Evolutionary conservation across 352 stramenopile genomes (phyloP).

Genomic region (Phytopythium cucurbitacearum): DNA sequence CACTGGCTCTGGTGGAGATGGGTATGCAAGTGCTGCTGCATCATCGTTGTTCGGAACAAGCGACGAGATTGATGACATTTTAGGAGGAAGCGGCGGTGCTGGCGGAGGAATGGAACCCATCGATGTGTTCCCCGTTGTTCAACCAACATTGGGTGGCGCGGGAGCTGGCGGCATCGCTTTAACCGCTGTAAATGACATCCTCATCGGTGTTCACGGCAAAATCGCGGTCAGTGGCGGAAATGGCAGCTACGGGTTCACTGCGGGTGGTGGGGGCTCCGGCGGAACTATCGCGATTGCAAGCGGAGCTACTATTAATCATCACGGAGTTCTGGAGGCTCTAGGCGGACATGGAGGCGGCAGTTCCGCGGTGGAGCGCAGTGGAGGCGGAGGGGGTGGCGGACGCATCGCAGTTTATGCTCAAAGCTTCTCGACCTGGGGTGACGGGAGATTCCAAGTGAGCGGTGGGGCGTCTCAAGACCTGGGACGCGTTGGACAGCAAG

Average conservation of each 20-base stretch:
- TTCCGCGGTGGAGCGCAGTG: constrained; percentile 7
- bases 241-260: constrained; percentile 46
- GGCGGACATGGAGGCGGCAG: constrained; percentile 83
- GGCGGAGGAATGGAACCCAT: constrained; percentile 83
- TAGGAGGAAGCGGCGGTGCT: constrained; percentile 90
- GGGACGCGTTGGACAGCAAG: constrained; percentile 24
- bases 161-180: constrained; percentile 88
- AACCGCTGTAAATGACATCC: constrained; percentile 92
- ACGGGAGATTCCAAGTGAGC: constrained; percentile 75
- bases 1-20: constrained; percentile 36
- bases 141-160: constrained; percentile 83
- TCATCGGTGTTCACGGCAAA: constrained; percentile 71
- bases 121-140: constrained; percentile 56
- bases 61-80: constrained; percentile 55
- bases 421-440: constrained; percentile 86
- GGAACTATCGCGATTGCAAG: constrained; percentile 49
- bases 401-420: constrained; percentile 89
- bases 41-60: not conserved
- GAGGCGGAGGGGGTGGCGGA: constrained; percentile 86
- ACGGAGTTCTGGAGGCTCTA: constrained; percentile 67
- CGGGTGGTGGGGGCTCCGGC: constrained; percentile 54
- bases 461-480: constrained; percentile 52
- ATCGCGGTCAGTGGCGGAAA: constrained; percentile 76
- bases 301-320: constrained; percentile 46
- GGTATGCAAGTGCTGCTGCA: not conserved